Conservation (phyloP, 345 rosid species). For the Salix udensis region DNA sequence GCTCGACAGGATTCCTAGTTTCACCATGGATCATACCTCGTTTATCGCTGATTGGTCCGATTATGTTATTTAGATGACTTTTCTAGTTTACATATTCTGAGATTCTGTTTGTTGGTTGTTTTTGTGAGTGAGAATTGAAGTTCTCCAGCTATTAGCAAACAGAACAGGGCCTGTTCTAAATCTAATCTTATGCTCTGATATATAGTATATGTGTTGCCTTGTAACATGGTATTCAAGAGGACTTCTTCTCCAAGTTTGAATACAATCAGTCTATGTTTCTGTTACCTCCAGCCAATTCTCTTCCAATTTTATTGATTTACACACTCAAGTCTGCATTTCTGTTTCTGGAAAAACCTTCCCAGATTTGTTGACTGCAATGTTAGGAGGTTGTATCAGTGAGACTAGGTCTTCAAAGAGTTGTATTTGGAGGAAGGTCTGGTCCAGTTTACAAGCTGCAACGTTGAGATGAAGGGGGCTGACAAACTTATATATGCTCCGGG, state of each 20-base stretch:
- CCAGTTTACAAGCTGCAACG: too few species aligned
- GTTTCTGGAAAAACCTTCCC: too few species aligned
- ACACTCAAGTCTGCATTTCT: too few species aligned
- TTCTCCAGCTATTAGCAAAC: conserved; percentile 15
- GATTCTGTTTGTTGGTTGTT: conserved; percentile 4
- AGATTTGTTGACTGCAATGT: too few species aligned
- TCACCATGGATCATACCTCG: conserved; percentile 93
- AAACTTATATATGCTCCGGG: too few species aligned
- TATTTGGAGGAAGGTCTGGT: too few species aligned
- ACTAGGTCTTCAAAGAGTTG: too few species aligned
- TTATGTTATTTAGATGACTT: conserved; percentile 64
- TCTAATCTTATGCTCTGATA: background rate
- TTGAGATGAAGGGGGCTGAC: too few species aligned
- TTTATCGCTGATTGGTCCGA: conserved; percentile 82
- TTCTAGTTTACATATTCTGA: background rate
- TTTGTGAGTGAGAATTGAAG: conserved; percentile 27
- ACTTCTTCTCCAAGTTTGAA: background rate
- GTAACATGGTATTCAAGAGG: too few species aligned
- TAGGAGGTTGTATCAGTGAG: too few species aligned
- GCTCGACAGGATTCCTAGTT: conserved; percentile 75
- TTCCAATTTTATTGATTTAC: background rate
- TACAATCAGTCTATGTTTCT: background rate
- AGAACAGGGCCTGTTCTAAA: background rate
- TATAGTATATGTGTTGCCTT: too few species aligned
- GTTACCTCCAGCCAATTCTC: background rate